phyloP scores from a whole-genome alignment of 1,284 basidiomycete species.

The Ceratobasidium sp. region DNA sequence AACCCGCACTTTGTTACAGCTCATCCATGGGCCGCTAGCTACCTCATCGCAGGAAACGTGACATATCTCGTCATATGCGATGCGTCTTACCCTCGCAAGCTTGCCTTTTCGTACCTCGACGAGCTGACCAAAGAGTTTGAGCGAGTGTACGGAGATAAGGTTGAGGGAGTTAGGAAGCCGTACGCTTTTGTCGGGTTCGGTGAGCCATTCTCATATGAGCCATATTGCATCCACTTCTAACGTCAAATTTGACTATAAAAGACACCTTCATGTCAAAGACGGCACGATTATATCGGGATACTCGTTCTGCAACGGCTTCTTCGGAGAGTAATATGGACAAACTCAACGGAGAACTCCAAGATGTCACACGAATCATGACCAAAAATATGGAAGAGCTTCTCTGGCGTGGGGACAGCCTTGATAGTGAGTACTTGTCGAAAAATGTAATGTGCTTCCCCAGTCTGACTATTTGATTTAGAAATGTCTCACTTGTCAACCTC shows the following conservation, averaged over 20 bases:
- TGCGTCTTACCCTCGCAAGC: constrained; percentile 96
- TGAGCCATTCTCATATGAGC: constrained; percentile 60
- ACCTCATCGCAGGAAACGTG: constrained; percentile 93
- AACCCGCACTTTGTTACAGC: constrained; percentile 26
- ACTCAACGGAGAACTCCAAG: constrained; percentile 96
- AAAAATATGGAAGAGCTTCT: constrained; percentile 99
- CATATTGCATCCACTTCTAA: background rate
- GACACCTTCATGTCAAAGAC: constrained; percentile 99
- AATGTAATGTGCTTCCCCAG: constrained; percentile 23
- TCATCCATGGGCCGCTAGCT: constrained; percentile 67
- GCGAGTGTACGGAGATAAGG: constrained; percentile 89
- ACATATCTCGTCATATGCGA: constrained; percentile 97
- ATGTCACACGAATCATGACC: constrained; percentile 99
- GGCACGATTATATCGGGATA: constrained; percentile 93
- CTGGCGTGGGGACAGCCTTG: constrained; percentile 97
- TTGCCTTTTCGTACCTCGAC: constrained; percentile 97
- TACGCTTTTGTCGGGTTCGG: constrained; percentile 98
- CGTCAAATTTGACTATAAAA: constrained; percentile 54
- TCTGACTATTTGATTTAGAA: constrained; percentile 63
- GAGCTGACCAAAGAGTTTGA: constrained; percentile 97
- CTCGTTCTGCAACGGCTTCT: constrained; percentile 78
- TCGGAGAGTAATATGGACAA: constrained; percentile 77
- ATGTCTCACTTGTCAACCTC: constrained; percentile 99
- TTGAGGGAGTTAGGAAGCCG: constrained; percentile 86
- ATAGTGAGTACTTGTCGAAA: constrained; percentile 70